Conservation (phyloP, 2,329 filamentous ascomycete species). For the Metarhizium anisopliae region DNA sequence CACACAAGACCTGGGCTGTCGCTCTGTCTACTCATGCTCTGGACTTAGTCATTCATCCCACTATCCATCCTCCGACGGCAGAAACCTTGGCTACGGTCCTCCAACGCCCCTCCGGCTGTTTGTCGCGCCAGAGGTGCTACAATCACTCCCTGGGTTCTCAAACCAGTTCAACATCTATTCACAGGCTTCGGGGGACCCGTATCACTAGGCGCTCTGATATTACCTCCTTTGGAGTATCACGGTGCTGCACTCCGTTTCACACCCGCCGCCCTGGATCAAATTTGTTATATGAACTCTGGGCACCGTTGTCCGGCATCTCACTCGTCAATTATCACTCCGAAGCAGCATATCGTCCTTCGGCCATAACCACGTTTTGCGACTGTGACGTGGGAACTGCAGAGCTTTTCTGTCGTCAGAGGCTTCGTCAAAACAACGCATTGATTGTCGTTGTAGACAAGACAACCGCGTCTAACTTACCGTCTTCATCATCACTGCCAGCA, state of each 20-base stretch:
- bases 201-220: slow-evolving; percentile 26
- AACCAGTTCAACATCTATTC: slow-evolving; percentile 33
- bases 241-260: slow-evolving; percentile 44
- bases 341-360: not conserved
- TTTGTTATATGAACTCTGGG: slow-evolving; percentile 4
- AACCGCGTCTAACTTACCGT: not conserved
- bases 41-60: slow-evolving; percentile 10
- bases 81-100: slow-evolving; percentile 4
- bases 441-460: not conserved
- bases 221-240: slow-evolving; percentile 30
- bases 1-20: slow-evolving; percentile 38
- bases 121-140: slow-evolving; percentile 29
- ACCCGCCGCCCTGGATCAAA: slow-evolving; percentile 24
- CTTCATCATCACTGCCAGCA: not conserved
- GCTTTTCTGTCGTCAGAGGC: not conserved
- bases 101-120: slow-evolving; percentile 14
- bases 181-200: slow-evolving; percentile 39
- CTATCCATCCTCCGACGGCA: slow-evolving; percentile 11
- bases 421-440: not conserved
- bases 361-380: not conserved
- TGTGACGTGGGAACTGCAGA: not conserved
- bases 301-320: not conserved
- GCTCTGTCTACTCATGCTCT: slow-evolving; percentile 16
- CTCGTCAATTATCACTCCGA: not conserved
- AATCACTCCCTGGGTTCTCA: slow-evolving; percentile 9